Conservation (phyloP, 2,329 filamentous ascomycete species). For the Camptophora hylomeconis region DNA sequence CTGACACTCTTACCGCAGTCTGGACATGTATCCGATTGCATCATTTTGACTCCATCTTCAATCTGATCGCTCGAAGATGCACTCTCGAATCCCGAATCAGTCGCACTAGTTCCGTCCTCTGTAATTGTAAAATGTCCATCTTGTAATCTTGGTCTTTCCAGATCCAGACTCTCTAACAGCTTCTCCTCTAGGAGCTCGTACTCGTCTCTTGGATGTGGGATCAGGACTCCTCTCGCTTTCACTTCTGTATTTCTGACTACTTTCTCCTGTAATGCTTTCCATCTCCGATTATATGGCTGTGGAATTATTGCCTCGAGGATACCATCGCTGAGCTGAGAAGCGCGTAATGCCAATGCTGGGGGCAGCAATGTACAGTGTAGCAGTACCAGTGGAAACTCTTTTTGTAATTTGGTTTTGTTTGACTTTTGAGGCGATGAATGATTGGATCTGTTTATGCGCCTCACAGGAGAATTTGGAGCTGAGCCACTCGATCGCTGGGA, state of each 20-base stretch:
- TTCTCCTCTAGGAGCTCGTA: constrained; percentile 51
- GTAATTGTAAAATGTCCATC: constrained; percentile 43
- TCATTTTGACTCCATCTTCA: background rate
- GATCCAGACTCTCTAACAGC: constrained; percentile 45
- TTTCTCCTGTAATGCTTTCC: constrained; percentile 42
- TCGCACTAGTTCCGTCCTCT: constrained; percentile 12
- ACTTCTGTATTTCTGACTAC: constrained; percentile 38
- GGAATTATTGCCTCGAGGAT: constrained; percentile 39
- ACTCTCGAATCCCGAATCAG: constrained; percentile 21
- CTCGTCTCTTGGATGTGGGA: constrained; percentile 49
- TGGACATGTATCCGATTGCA: constrained; percentile 30
- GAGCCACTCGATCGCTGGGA: constrained; percentile 12
- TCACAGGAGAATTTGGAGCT: constrained; percentile 12
- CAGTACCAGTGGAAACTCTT: constrained; percentile 44
- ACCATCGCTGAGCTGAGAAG: constrained; percentile 25
- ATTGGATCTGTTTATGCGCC: constrained; percentile 9
- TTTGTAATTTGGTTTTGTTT: constrained; percentile 24
- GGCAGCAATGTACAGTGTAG: constrained; percentile 48
- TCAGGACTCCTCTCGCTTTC: constrained; percentile 45
- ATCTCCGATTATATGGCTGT: constrained; percentile 29
- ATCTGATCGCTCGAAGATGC: constrained; percentile 21
- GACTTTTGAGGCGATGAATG: constrained; percentile 8
- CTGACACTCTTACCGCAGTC: constrained; percentile 39
- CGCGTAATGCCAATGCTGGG: constrained; percentile 36
- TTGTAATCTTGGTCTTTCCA: constrained; percentile 41